Base-by-base conservation (phyloP, 2,329 filamentous ascomycete species). In the Trichoderma sp. region DNA sequence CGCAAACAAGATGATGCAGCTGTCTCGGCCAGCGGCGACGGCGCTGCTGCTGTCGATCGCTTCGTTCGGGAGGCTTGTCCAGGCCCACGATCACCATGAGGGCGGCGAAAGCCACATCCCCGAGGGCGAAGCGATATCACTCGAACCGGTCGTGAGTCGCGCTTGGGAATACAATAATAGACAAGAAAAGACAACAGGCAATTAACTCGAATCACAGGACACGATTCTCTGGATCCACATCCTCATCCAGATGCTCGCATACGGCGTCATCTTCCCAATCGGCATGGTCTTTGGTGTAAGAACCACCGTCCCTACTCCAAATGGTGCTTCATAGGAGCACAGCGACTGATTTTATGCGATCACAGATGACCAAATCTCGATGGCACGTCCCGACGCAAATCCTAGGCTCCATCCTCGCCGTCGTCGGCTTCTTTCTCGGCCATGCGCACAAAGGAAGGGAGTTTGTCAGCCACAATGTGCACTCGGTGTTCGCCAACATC, bases 381-480 rank as follows among this genome's bases (percentile, higher is more conserved):
- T 98, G 94, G 93, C 96, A 99, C 83, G 95, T 98, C 66, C 95
- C 96, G 7, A 85, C 94, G 4, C 96, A 99, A 81, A 87, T 91
- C 32, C 78, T 92, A 69, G 93, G 92, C 74, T 91, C 93, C 28
- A 82, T 89, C 30, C 86, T 98, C 74, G 93, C 94, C 3, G 86
- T 97, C 26, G 80, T 95, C 70, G 95, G 93, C 75, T 98, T 96
- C 84, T 94, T 96, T 81, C 88, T 99, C 68, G 96, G 96, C 64
- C 96, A 99, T 80, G 87, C 90, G 75, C 96, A 99, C 82, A 91
- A 93, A 76, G 96, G 96, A 71, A 91, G 96, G 75, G 90, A 97
- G 79, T 99, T 98, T 81, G 85, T 89, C 32, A 86, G 83, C 68
- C 78, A 82, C 76, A 97, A 97, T 78, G 89, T 93, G 61, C 96